Evolutionary conservation across 2,329 filamentous ascomycete genomes (phyloP).

Genomic region (Fusarium stilboides): DNA sequence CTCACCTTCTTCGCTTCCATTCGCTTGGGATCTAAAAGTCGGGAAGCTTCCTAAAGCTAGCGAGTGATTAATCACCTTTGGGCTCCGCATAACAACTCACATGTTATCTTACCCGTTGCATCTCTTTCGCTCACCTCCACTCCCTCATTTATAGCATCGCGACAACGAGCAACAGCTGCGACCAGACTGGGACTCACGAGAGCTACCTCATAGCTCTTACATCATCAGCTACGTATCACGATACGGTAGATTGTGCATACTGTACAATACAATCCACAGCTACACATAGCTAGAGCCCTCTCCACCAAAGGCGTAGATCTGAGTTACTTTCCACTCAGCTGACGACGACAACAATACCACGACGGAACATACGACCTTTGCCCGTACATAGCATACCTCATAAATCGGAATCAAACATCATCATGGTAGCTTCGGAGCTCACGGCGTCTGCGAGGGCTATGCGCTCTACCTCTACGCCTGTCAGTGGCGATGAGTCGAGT

Average conservation of each 20-base stretch:
- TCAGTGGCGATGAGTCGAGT: constrained; percentile 41
- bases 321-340: constrained; percentile 17
- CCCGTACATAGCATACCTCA: not conserved
- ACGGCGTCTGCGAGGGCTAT: constrained; percentile 55
- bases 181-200: not conserved
- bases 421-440: constrained; percentile 59
- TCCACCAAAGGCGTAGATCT: constrained; percentile 25
- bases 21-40: constrained; percentile 38
- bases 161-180: constrained; percentile 8
- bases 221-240: constrained; percentile 27
- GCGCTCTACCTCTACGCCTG: constrained; percentile 49
- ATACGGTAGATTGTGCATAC: constrained; percentile 2
- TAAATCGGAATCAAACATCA: constrained; percentile 4
- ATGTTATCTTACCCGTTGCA: constrained; percentile 14
- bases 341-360: constrained; percentile 17
- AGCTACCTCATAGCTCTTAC: constrained; percentile 30
- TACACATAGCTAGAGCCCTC: constrained; percentile 18
- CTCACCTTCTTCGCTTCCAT: constrained; percentile 33
- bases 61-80: constrained; percentile 28
- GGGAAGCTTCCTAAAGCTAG: constrained; percentile 31
- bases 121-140: constrained; percentile 15
- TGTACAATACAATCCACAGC: constrained; percentile 5
- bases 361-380: not conserved
- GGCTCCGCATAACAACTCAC: constrained; percentile 15
- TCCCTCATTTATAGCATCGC: constrained; percentile 5